A percentile compares a stretch with the other conserved stretches of the same genome.
phyloP scores from a whole-genome alignment of 495 filamentous ascomycete species.

The Xylaria sp. region DNA sequence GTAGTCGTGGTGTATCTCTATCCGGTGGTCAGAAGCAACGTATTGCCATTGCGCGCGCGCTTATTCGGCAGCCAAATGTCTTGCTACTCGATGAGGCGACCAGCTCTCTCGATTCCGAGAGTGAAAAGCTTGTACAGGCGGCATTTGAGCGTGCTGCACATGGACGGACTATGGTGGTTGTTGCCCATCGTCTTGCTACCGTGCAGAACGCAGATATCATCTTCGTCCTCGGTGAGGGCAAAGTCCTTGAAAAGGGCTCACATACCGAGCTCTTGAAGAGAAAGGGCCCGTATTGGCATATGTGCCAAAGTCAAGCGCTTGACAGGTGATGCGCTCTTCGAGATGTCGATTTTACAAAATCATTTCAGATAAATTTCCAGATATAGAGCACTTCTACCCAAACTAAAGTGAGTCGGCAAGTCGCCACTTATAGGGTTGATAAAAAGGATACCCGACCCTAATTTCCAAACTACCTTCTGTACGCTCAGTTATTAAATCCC shows the following conservation, averaged over 20 bases:
- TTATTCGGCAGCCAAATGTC: slow-evolving; percentile 74
- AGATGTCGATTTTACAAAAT: not conserved
- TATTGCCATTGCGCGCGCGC: slow-evolving; percentile 78
- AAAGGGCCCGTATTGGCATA: slow-evolving; percentile 61
- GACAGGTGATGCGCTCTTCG: slow-evolving; percentile 30
- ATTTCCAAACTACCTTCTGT: not conserved
- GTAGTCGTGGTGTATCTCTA: slow-evolving; percentile 70
- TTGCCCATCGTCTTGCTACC: slow-evolving; percentile 70
- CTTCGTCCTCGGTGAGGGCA: slow-evolving; percentile 63
- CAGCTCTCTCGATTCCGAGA: slow-evolving; percentile 76
- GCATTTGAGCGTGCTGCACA: slow-evolving; percentile 71
- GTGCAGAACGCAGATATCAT: slow-evolving; percentile 68
- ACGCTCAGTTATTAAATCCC: not conserved
- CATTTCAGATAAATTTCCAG: not conserved
- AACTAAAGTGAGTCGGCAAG: not conserved
- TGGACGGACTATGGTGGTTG: slow-evolving; percentile 75
- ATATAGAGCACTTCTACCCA: not conserved
- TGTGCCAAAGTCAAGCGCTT: slow-evolving; percentile 49
- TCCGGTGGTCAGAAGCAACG: slow-evolving; percentile 85
- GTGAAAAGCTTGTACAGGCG: slow-evolving; percentile 75
- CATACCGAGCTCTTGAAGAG: slow-evolving; percentile 59
- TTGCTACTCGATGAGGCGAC: slow-evolving; percentile 86
- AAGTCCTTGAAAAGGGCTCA: slow-evolving; percentile 63
- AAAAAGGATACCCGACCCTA: not conserved
- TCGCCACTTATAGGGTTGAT: not conserved